Evolutionary conservation across 768 basidiomycete species (phyloP).

Genomic region (Mycena galopus): DNA sequence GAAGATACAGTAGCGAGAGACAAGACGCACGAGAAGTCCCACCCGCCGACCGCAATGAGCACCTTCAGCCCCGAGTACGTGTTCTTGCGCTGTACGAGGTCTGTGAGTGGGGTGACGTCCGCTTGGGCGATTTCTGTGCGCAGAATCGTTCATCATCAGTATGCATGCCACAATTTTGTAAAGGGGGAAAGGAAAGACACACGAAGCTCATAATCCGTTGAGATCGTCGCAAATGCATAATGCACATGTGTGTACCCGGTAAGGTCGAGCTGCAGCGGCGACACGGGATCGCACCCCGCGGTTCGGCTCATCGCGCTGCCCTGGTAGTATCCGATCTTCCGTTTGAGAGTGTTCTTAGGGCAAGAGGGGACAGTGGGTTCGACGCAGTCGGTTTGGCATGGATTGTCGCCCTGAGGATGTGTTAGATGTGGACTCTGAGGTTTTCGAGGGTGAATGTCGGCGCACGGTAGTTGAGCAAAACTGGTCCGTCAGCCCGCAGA

Average conservation of each 20-base stretch:
- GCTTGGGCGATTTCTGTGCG: neutral
- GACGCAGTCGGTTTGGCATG: neutral
- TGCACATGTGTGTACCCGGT: neutral
- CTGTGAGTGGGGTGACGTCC: neutral
- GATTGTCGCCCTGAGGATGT: neutral
- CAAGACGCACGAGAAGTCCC: neutral
- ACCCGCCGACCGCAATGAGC: neutral
- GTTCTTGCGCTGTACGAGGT: neutral
- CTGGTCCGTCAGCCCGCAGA: neutral
- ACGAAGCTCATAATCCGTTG: neutral
- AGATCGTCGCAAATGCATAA: neutral
- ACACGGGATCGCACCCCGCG: neutral
- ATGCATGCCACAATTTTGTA: neutral
- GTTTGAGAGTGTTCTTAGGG: neutral
- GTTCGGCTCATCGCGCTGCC: neutral
- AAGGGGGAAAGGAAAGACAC: neutral
- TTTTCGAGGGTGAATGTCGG: neutral
- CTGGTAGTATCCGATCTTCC: neutral
- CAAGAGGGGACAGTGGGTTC: neutral
- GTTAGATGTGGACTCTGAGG: neutral
- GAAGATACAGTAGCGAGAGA: neutral
- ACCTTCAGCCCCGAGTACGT: neutral
- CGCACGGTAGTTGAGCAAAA: neutral
- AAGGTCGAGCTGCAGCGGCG: neutral
- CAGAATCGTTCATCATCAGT: neutral